These are phyloP conservation scores for Fagopyrum homotropicum DNA, from an alignment of 148 eudicot genomes.

Conservation along the genomic window DNA sequence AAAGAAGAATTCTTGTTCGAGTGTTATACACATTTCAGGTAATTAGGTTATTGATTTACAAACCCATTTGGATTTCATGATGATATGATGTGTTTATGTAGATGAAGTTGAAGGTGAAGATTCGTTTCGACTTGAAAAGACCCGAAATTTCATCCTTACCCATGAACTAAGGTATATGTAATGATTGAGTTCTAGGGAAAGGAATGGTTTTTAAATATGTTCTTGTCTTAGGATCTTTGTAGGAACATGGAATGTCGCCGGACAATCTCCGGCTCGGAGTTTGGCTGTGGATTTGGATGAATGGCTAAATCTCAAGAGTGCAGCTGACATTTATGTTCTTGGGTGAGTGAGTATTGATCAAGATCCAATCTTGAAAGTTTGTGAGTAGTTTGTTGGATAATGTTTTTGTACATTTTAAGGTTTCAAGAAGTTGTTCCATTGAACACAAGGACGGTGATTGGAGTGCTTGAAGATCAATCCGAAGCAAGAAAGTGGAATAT, in stretches of 20 bases:
- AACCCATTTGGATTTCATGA: neutral
- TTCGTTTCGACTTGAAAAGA: conserved; percentile 12
- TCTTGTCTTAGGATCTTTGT: conserved; percentile 37
- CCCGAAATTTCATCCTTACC: conserved; percentile 25
- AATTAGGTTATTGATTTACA: neutral
- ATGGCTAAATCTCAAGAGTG: conserved; percentile 51
- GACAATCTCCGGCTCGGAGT: conserved; percentile 47
- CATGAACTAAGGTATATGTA: conserved; percentile 50
- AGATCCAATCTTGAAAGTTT: neutral
- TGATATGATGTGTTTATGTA: too few species aligned
- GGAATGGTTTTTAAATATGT: neutral
- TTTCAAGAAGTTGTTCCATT: conserved; percentile 60
- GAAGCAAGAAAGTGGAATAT: conserved; percentile 50
- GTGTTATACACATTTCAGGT: neutral
- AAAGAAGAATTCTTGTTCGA: neutral
- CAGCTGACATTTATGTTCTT: conserved; percentile 53
- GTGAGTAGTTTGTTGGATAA: neutral
- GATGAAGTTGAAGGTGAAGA: conserved; percentile 38
- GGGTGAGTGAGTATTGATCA: conserved; percentile 28
- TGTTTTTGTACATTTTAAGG: conserved; percentile 20
- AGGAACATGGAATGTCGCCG: conserved; percentile 69
- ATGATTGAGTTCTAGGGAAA: neutral
- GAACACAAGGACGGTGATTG: conserved; percentile 34
- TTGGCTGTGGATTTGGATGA: conserved; percentile 53
- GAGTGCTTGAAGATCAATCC: conserved; percentile 38